A percentile compares a stretch with the other conserved stretches of the same genome.
phyloP scores from a whole-genome alignment of 441 rosid genomes.

The Pelargonium australe region DNA sequence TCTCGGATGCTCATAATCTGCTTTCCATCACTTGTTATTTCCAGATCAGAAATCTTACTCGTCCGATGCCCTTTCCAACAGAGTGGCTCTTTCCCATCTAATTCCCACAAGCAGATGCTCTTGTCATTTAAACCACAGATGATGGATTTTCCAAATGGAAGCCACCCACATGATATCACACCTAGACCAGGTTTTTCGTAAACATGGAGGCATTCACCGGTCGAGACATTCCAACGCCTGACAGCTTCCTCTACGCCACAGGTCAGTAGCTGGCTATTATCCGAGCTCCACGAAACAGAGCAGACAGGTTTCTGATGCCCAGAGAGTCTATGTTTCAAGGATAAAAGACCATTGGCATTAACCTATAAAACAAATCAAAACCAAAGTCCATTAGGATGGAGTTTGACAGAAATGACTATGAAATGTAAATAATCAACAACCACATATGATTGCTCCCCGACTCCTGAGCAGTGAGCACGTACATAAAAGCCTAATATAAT shows the following conservation, averaged over 20 bases:
- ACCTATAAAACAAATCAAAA: constrained; percentile 32
- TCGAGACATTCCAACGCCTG: constrained; percentile 49
- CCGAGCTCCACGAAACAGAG: constrained; percentile 55
- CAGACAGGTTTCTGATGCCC: constrained; percentile 66
- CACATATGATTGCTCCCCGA: not conserved
- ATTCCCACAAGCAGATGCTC: constrained; percentile 52
- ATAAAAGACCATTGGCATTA: constrained; percentile 37
- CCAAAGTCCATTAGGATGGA: not conserved
- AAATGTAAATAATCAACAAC: not conserved
- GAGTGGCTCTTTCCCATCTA: constrained; percentile 48
- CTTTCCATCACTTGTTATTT: constrained; percentile 53
- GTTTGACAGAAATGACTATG: not conserved
- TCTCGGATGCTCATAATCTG: constrained; percentile 47
- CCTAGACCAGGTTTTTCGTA: constrained; percentile 48
- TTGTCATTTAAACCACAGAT: constrained; percentile 43
- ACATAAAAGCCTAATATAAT: not conserved
- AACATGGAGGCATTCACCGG: constrained; percentile 53
- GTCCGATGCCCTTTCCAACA: constrained; percentile 52
- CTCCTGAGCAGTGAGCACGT: too few relatives aligned
- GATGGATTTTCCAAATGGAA: constrained; percentile 42
- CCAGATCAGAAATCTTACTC: constrained; percentile 48
- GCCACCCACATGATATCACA: constrained; percentile 55
- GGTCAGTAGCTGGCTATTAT: constrained; percentile 49
- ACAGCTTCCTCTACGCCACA: constrained; percentile 52
- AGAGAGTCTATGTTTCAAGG: constrained; percentile 46